Conservation (phyloP, 257 asterid genomes). For the Echites panduratus region DNA sequence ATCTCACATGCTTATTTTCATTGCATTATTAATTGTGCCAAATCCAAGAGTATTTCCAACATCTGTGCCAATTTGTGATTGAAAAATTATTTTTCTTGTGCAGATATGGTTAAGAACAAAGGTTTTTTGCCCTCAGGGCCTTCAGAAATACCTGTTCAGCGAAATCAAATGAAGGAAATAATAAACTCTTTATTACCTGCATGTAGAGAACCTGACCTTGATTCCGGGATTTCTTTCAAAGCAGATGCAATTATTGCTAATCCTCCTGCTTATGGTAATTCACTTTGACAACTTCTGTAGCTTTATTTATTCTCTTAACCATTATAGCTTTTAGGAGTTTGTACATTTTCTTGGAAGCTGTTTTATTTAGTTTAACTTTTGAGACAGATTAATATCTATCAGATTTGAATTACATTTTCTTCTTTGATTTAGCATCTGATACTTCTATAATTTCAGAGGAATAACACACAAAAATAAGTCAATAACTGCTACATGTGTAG, state of each 20-base stretch:
- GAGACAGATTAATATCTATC: background rate
- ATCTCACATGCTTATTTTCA: background rate
- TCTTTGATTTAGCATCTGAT: too few species aligned
- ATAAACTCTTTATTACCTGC: conserved; percentile 81
- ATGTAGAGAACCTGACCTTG: conserved; percentile 80
- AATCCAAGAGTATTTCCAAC: background rate
- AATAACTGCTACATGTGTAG: background rate
- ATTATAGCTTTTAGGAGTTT: background rate
- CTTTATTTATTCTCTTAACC: background rate
- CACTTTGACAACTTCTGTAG: conserved; percentile 1
- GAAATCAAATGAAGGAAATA: conserved; percentile 84
- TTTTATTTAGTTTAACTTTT: background rate
- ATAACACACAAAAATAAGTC: background rate
- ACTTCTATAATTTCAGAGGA: conserved; percentile 1
- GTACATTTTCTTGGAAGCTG: background rate
- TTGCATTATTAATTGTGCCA: background rate
- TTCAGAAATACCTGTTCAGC: conserved; percentile 80
- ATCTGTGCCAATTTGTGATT: background rate
- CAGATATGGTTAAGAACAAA: conserved; percentile 98
- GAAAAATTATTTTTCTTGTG: conserved; percentile 12
- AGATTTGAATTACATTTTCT: background rate
- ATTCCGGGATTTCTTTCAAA: conserved; percentile 74
- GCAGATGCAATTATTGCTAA: conserved; percentile 91
- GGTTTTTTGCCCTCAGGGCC: conserved; percentile 99
- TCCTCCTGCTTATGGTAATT: conserved; percentile 89